Evolutionary conservation across 805 yeast genomes (phyloP), one percentile per base, ranked within the genome.

Genomic region (Cyberlindnera nakhonratchasimensis): DNA sequence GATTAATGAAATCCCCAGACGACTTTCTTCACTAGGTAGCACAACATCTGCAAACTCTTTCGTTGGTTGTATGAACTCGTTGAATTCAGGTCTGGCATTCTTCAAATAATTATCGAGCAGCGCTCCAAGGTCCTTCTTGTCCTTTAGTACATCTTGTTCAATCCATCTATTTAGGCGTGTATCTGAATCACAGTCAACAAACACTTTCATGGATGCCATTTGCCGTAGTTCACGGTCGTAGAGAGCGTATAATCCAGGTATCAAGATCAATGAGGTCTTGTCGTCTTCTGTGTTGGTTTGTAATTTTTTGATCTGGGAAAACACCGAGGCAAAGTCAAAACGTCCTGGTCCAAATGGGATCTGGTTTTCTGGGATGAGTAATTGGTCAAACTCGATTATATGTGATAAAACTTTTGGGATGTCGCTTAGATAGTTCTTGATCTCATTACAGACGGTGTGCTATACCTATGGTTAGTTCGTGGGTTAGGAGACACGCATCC

Each of bases 181-280:
- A 61, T 90, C 98, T 1, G 91, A 79, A 62, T 90, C 97, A 47
- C 88, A 75, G 51, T 86, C 93, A 13, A 90, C 71, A 53, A 82
- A 90, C 2, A 90, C 77, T 55, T 79, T 82, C 50, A 89, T 67
- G 1, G 77, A 69, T 0, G 90, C 80, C 55, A 73, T 47, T 10
- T 66, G 66, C 26, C 85, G 63, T 10, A 90, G 61, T 16, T 66
- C 67, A 34, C 66, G 64, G 58, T 86, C 82, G 55, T 78, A 84
- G 19, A 90, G 67, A 0, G 96, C 91, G 57, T 90, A 90, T 16
- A 83, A 66, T 2, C 98, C 97, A 51, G 81, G 81, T 1, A 88
- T 72, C 6, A 89, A 61, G 11, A 73, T 59, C 14, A 72, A 62
- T 19, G 77, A 53, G 18, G 47, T 38, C 12, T 34, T 12, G 18